Conservation (phyloP, 345 rosid genomes). For the Eucalyptus curtisii region DNA sequence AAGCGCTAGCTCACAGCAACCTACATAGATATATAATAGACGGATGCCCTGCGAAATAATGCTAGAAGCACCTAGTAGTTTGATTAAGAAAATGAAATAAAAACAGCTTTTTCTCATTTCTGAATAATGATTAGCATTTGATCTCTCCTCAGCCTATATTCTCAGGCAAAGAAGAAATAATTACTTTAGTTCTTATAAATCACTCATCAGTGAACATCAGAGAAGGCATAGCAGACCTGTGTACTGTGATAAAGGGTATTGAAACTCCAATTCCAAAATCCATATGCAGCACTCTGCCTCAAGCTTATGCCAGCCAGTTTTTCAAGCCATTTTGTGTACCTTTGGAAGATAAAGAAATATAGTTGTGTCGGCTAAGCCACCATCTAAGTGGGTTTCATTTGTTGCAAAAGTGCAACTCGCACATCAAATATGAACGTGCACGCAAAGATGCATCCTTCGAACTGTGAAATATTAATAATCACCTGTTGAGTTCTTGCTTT, state of each 20-base stretch:
- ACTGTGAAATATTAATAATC: neutral
- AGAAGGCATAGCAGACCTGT: conserved; percentile 37
- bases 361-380: neutral
- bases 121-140: neutral
- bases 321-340: conserved; percentile 74
- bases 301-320: conserved; percentile 78
- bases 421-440: neutral
- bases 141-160: neutral
- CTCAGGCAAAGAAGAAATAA: neutral
- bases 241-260: conserved; percentile 87
- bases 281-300: conserved; percentile 97
- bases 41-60: neutral
- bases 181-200: neutral
- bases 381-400: neutral
- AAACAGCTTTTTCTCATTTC: neutral
- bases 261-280: conserved; percentile 87
- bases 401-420: neutral
- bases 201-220: neutral
- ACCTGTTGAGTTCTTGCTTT: conserved; percentile 69
- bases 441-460: neutral
- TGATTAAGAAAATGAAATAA: neutral
- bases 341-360: conserved; percentile 1
- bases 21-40: neutral
- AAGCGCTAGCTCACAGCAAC: neutral
- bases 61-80: neutral